These are phyloP conservation scores for Aquilaria malaccensis DNA, from an alignment of 345 rosid species.

Conservation along the genomic window DNA sequence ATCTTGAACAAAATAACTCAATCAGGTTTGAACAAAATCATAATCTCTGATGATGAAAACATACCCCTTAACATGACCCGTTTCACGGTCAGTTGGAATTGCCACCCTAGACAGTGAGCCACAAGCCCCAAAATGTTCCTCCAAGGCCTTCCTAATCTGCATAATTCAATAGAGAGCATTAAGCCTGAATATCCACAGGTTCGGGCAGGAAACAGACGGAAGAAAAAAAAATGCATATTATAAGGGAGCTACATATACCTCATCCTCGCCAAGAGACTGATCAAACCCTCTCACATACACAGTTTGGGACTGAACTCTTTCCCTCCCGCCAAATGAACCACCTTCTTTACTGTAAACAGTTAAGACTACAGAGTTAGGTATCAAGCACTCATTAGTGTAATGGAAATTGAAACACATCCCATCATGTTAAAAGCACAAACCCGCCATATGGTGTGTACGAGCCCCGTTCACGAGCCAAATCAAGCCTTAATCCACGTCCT, in stretches of 20 bases:
- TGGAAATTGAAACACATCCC: neutral
- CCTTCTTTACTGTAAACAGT: conserved; percentile 35
- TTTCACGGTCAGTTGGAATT: conserved; percentile 60
- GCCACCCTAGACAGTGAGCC: conserved; percentile 60
- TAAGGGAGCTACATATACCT: conserved; percentile 24
- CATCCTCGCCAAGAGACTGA: conserved; percentile 35
- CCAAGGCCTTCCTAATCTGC: conserved; percentile 48
- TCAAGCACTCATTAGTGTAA: neutral
- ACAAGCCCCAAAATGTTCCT: conserved; percentile 58
- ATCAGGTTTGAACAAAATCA: neutral
- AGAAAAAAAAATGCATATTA: neutral
- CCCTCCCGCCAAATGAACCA: conserved; percentile 48
- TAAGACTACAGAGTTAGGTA: too few species aligned
- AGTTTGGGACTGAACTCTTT: conserved; percentile 25
- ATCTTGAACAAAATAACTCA: neutral
- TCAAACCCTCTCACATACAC: conserved; percentile 67
- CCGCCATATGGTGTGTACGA: conserved; percentile 65
- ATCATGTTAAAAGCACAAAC: conserved; percentile 18
- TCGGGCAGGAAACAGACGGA: neutral
- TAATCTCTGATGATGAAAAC: conserved; percentile 11
- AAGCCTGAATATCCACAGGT: neutral
- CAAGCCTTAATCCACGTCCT: conserved; percentile 59
- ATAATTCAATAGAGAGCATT: neutral
- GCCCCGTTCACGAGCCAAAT: conserved; percentile 65
- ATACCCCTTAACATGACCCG: conserved; percentile 68